Conservation (phyloP, 148 eudicot species). For the Chenopodium suecicum region DNA sequence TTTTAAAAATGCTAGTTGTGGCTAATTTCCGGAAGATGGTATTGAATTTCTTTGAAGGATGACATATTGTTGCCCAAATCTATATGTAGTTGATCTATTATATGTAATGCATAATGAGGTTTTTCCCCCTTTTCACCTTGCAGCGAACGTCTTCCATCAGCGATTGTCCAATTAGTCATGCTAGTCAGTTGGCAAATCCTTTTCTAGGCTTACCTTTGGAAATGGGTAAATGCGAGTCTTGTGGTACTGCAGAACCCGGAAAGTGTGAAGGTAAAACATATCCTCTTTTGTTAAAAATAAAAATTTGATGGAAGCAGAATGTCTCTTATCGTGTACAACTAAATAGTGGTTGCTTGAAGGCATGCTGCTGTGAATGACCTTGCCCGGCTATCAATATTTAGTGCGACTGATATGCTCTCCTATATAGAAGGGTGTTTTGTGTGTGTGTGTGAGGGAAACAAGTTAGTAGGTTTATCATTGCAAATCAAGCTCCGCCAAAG, state of each 20-base stretch:
- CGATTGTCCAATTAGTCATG: conserved; percentile 73
- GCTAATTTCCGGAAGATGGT: background rate
- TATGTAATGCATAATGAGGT: background rate
- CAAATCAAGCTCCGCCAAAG: too few species aligned
- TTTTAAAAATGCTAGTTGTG: background rate
- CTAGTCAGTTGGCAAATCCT: conserved; percentile 75
- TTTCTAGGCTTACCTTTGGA: conserved; percentile 82
- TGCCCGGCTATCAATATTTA: background rate
- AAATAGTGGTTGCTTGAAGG: background rate
- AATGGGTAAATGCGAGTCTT: conserved; percentile 74
- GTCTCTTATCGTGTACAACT: background rate
- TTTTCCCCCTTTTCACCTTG: conserved; percentile 1
- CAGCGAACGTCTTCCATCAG: conserved; percentile 70
- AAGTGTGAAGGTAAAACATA: conserved; percentile 65
- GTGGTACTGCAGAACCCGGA: conserved; percentile 78
- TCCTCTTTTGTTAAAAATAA: background rate
- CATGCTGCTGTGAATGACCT: background rate
- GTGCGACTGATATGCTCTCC: background rate
- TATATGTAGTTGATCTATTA: background rate
- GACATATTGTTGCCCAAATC: conserved; percentile 4
- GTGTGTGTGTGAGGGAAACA: too few species aligned
- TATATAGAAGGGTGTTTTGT: background rate
- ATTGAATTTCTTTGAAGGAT: background rate
- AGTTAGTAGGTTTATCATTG: too few species aligned
- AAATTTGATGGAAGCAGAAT: background rate